Evolutionary conservation across 2,329 filamentous ascomycete species (phyloP).

Genomic region (Penicillium capsulatum): DNA sequence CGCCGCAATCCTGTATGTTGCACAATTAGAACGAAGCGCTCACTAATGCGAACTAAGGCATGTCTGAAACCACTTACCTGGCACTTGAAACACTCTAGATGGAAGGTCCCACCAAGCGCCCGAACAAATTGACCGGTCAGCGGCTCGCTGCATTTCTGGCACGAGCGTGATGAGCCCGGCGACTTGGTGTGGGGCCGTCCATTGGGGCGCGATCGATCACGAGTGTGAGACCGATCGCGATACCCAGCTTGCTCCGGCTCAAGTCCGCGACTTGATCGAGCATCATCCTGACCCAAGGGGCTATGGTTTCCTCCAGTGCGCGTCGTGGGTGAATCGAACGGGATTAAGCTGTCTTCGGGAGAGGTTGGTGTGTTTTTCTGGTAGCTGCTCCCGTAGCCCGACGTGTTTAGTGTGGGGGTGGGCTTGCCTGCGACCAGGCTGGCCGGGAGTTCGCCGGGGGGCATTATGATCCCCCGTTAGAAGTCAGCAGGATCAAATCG

Average conservation of each 20-base stretch:
- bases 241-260: constrained; percentile 32
- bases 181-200: constrained; percentile 37
- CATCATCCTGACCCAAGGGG: constrained; percentile 28
- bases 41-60: not conserved
- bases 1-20: constrained; percentile 74
- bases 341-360: constrained; percentile 34
- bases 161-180: constrained; percentile 51
- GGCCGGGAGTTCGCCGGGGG: constrained; percentile 42
- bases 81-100: constrained; percentile 97
- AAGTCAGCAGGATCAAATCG: constrained; percentile 12
- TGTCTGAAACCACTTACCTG: constrained; percentile 58
- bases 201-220: constrained; percentile 36
- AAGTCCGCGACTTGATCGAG: constrained; percentile 28
- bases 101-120: constrained; percentile 87
- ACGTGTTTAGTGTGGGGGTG: constrained; percentile 36
- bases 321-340: constrained; percentile 36
- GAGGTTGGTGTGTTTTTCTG: constrained; percentile 40
- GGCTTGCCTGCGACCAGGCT: constrained; percentile 43
- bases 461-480: constrained; percentile 35
- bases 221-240: constrained; percentile 32
- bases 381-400: constrained; percentile 34
- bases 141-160: constrained; percentile 80
- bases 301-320: constrained; percentile 28
- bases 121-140: constrained; percentile 95
- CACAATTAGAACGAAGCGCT: constrained; percentile 20